phyloP scores from a whole-genome alignment of 2,329 filamentous ascomycete species.

The Akanthomyces muscarius region DNA sequence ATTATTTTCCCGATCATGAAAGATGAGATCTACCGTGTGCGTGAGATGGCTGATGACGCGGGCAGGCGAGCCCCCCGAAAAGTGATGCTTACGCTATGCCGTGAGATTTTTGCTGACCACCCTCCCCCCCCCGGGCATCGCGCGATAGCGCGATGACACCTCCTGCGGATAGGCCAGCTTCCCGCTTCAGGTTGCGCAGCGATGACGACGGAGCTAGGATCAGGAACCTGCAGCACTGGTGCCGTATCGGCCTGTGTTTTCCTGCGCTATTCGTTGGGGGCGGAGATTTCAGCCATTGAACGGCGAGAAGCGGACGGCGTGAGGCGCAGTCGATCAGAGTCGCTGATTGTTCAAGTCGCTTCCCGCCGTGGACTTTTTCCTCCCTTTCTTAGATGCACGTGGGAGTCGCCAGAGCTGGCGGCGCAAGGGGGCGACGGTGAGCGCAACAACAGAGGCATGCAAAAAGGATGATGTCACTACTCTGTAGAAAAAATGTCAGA shows the following conservation, averaged over 20 bases:
- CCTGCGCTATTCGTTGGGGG: neutral
- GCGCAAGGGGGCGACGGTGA: too few relatives aligned
- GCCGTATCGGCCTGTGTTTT: neutral
- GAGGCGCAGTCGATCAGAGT: neutral
- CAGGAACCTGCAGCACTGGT: neutral
- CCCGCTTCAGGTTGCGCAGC: neutral
- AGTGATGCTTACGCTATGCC: neutral
- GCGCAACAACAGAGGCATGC: too few relatives aligned
- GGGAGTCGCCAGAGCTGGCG: too few relatives aligned
- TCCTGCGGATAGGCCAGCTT: slow-evolving; percentile 5
- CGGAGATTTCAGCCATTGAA: neutral
- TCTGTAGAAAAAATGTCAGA: too few relatives aligned
- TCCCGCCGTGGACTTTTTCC: too few relatives aligned
- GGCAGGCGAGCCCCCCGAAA: neutral
- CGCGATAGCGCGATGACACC: slow-evolving; percentile 1
- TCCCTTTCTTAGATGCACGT: too few relatives aligned
- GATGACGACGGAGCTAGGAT: neutral
- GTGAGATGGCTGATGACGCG: neutral
- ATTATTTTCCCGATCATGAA: neutral
- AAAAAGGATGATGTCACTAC: too few relatives aligned
- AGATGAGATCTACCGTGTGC: neutral
- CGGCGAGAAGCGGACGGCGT: neutral
- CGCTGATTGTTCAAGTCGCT: too few relatives aligned
- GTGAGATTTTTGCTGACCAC: slow-evolving; percentile 13
- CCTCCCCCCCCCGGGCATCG: neutral